These are phyloP conservation scores for Lasiodiplodia theobromae DNA, from an alignment of 2,329 filamentous ascomycete genomes.

Conservation along the genomic window DNA sequence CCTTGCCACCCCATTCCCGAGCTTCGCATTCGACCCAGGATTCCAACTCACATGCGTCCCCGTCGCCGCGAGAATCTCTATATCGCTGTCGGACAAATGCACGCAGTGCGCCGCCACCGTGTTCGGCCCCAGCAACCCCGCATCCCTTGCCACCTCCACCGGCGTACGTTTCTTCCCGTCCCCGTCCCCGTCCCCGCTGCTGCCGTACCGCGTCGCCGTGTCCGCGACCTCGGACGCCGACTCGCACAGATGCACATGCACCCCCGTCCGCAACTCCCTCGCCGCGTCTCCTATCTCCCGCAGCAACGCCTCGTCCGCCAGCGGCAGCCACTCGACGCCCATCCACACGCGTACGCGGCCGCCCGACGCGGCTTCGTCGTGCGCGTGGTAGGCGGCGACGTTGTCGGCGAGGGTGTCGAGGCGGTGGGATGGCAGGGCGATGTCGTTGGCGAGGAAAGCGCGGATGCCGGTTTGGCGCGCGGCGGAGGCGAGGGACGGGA, in stretches of 20 bases:
- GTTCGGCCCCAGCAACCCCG: not conserved
- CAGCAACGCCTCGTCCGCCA: slow-evolving; percentile 8
- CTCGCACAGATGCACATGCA: slow-evolving; percentile 8
- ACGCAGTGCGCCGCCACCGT: slow-evolving; percentile 16
- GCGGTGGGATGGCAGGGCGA: not conserved
- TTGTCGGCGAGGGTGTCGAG: slow-evolving; percentile 13
- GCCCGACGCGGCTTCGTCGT: not conserved
- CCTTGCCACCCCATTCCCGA: slow-evolving; percentile 35
- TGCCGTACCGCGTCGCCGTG: not conserved
- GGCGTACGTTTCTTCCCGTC: not conserved
- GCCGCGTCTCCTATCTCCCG: not conserved
- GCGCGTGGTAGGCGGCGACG: not conserved
- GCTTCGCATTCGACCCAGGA: slow-evolving; percentile 36
- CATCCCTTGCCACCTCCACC: not conserved
- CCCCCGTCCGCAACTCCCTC: not conserved
- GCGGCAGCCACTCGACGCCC: slow-evolving; percentile 6
- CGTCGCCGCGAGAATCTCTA: not conserved
- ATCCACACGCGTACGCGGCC: not conserved
- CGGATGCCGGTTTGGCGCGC: not conserved
- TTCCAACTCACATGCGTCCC: slow-evolving; percentile 32
- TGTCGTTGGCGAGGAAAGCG: not conserved
- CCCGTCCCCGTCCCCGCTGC: not conserved
- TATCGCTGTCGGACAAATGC: not conserved
- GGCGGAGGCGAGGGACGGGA: not conserved
- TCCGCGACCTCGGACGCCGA: not conserved